A percentile compares a stretch with the other conserved stretches of the same genome.
Conservation (phyloP, 129 eudicot genomes). For the Smallanthus sonchifolius region DNA sequence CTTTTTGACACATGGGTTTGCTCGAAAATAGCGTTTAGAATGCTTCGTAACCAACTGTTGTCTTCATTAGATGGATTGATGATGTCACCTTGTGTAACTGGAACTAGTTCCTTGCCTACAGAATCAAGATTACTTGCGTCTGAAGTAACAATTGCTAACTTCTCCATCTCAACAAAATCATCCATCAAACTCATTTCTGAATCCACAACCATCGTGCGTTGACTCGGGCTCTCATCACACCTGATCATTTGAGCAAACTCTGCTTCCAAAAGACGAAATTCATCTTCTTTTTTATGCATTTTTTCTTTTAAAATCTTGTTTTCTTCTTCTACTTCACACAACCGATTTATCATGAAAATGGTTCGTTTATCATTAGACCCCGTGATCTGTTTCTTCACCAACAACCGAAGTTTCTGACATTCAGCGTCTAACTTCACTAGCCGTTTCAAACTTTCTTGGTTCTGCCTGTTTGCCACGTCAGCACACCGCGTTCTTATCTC, state of each 20-base stretch:
- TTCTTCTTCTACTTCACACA: slow-evolving; percentile 64
- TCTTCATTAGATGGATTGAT: slow-evolving; percentile 7
- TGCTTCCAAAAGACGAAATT: slow-evolving; percentile 33
- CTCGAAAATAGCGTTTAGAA: slow-evolving; percentile 38
- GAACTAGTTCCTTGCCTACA: slow-evolving; percentile 57
- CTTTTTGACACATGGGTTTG: slow-evolving; percentile 52
- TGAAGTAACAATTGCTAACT: slow-evolving; percentile 58
- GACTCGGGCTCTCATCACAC: slow-evolving; percentile 27
- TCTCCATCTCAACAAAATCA: slow-evolving; percentile 84
- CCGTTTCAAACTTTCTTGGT: slow-evolving; percentile 57
- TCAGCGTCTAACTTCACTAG: slow-evolving; percentile 67
- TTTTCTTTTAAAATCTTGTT: slow-evolving; percentile 59
- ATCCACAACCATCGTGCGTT: slow-evolving; percentile 34
- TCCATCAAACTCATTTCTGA: slow-evolving; percentile 68
- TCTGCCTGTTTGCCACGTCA: slow-evolving; percentile 56
- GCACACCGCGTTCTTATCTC: slow-evolving; percentile 55
- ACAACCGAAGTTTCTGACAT: slow-evolving; percentile 64
- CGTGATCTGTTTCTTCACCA: slow-evolving; percentile 50
- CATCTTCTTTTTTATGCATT: slow-evolving; percentile 48
- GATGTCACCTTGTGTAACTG: slow-evolving; percentile 20
- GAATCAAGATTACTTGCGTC: slow-evolving; percentile 32
- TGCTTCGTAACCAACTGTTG: slow-evolving; percentile 47
- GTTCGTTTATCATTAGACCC: slow-evolving; percentile 44
- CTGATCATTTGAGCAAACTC: slow-evolving; percentile 27
- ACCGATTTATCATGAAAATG: slow-evolving; percentile 39